Base-by-base conservation (phyloP, 176 grass and related monocot species). In the Juncus effusus region DNA sequence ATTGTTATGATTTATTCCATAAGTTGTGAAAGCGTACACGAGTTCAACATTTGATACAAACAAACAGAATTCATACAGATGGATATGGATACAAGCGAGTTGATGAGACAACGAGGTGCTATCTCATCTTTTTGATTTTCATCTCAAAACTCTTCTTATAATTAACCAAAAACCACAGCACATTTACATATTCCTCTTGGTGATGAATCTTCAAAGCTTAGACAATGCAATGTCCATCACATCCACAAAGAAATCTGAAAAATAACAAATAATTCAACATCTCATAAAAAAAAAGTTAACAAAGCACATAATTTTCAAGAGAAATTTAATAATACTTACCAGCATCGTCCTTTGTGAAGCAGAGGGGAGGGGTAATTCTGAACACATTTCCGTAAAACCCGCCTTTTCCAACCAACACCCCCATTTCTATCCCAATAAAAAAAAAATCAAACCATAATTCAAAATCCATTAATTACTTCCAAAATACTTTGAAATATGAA, bases 361-460 rank as follows among this genome's bases (percentile, higher is more conserved):
- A 99, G 0, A 99, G 76, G 13, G 94, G 85, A 38, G 94, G 94
- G 45, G 94, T 93, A 61, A 99, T 84, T 87, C 94, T 87, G 83
- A 93, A 99, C 14, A 99, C 94, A 83, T 99, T 99, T 5, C 89
- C 94, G 51, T 93, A 80, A n/a, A 93, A 90, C 0, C 94, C 94
- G 13, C 94, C 94, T 76, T 99, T 99, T 9, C 94, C 94, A 6
- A 99, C 85, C 78, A 99, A 51, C 13, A 99, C 94, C 49, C 89
- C 94, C 85, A 93, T 87, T 0, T 99, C 94, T 99, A 78, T 65
- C 16, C 16, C 38, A 38, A 61, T 2, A 12, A 9, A 60, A 76
- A 35, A 54, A 47, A 5, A 9, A 47, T 28, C 19, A 28, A 28
- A 28, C 19, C 19, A 47, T 2, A 47, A 2, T 6, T 47, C 9